Percentiles rank a stretch among this genome's conserved stretches.
phyloP scores from a whole-genome alignment of 1,284 basidiomycete genomes.

The Peniophora sp. region DNA sequence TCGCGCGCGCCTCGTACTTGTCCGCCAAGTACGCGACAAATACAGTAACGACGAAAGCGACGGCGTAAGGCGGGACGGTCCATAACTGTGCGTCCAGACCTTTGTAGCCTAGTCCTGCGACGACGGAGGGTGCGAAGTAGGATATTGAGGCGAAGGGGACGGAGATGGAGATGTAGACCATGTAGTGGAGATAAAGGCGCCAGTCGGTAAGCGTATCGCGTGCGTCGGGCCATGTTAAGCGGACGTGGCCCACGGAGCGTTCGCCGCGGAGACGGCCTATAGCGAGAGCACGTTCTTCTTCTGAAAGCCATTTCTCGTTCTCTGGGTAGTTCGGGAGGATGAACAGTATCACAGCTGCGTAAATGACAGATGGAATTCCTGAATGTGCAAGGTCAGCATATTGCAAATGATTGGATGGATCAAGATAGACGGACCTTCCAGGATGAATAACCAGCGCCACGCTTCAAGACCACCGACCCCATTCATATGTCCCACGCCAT shows the following conservation, averaged over 20 bases:
- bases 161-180: constrained; percentile 19
- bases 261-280: constrained; percentile 18
- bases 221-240: constrained; percentile 19
- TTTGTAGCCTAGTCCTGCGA: constrained; percentile 33
- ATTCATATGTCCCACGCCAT: constrained; percentile 26
- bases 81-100: constrained; percentile 38
- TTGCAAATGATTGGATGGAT: not conserved
- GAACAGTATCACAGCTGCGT: constrained; percentile 29
- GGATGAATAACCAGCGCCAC: constrained; percentile 36
- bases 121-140: constrained; percentile 26
- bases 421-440: constrained; percentile 29
- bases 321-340: constrained; percentile 38
- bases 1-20: constrained; percentile 11
- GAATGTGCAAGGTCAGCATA: not conserved
- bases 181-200: constrained; percentile 24
- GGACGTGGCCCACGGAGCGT: constrained; percentile 18
- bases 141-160: constrained; percentile 23
- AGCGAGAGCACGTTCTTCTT: constrained; percentile 22
- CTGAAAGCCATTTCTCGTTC: constrained; percentile 29
- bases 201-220: constrained; percentile 20
- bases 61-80: constrained; percentile 40
- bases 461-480: constrained; percentile 21
- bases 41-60: constrained; percentile 22
- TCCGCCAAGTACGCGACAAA: constrained; percentile 9
- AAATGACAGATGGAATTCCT: constrained; percentile 24